Evolutionary conservation across 1,284 basidiomycete genomes (phyloP).

Genomic region (Ganoderma boninense): DNA sequence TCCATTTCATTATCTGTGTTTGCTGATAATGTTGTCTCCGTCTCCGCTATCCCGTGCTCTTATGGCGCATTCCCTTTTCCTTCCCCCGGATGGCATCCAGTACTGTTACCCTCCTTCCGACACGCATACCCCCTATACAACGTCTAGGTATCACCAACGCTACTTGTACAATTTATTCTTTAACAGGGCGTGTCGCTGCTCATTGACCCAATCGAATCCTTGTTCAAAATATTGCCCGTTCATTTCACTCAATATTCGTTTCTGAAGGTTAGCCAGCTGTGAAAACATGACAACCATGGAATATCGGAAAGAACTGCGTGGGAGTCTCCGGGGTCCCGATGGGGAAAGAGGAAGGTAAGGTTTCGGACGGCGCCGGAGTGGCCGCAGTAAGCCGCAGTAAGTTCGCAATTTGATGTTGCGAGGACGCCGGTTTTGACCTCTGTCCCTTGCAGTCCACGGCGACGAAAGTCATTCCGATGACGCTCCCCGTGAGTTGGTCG

Average conservation of each 20-base stretch:
- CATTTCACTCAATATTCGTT: not conserved
- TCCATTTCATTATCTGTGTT: constrained; percentile 7
- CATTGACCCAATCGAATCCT: not conserved
- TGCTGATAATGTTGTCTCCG: not conserved
- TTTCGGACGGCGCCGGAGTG: not conserved
- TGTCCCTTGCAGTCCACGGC: not conserved
- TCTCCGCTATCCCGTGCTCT: not conserved
- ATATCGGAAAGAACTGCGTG: not conserved
- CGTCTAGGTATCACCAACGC: constrained; percentile 30
- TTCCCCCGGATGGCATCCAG: constrained; percentile 20
- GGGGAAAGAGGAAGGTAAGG: not conserved
- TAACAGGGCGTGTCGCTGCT: constrained; percentile 22
- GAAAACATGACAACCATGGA: not conserved
- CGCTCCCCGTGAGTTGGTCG: not conserved
- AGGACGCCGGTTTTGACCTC: not conserved
- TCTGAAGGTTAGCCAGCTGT: not conserved
- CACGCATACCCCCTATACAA: constrained; percentile 34
- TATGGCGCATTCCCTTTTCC: not conserved
- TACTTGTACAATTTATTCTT: constrained; percentile 36
- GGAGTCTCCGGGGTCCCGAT: not conserved
- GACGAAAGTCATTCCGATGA: not conserved
- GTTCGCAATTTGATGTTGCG: not conserved
- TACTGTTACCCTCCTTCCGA: constrained; percentile 33
- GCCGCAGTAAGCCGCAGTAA: not conserved
- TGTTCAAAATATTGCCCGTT: not conserved